Conservation (phyloP, 2,329 filamentous ascomycete species). For the Davidsoniella neocaledoniae region DNA sequence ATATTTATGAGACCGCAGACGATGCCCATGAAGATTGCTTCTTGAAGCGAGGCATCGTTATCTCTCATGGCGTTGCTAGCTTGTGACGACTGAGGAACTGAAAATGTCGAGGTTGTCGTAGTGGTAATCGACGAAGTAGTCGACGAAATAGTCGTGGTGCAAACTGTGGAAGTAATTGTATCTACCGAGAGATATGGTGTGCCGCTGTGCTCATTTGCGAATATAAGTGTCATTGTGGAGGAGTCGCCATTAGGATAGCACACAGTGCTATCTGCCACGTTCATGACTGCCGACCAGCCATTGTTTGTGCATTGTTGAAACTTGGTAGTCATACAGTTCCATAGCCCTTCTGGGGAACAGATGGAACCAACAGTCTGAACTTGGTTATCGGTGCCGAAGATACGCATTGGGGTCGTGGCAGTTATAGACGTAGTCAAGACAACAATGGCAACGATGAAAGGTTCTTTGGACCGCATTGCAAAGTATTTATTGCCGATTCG, state of each 20-base stretch:
- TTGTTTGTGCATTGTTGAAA: constrained; percentile 35
- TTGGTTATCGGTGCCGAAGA: constrained; percentile 8
- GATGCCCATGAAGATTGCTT: too few species aligned
- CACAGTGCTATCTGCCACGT: constrained; percentile 27
- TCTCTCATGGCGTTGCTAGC: neutral
- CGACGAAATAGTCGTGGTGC: neutral
- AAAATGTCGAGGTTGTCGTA: neutral
- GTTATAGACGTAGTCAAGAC: too few species aligned
- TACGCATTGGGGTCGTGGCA: neutral
- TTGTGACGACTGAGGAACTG: neutral
- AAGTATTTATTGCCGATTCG: too few species aligned
- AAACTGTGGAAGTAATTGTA: neutral
- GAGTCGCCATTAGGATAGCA: constrained; percentile 26
- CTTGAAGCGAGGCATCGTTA: too few species aligned
- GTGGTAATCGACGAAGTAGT: neutral
- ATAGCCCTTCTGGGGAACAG: constrained; percentile 32
- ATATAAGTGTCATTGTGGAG: constrained; percentile 23
- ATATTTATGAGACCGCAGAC: too few species aligned
- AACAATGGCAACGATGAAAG: too few species aligned
- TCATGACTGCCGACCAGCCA: constrained; percentile 28
- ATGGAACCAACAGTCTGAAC: constrained; percentile 21
- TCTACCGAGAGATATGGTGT: neutral
- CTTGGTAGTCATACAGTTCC: constrained; percentile 33
- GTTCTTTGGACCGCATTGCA: too few species aligned
- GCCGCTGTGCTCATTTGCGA: constrained; percentile 5